A percentile compares a stretch with the other conserved stretches of the same genome.
These are phyloP conservation scores for Oxyria digyna DNA, from an alignment of 148 eudicot species.

Conservation along the genomic window DNA sequence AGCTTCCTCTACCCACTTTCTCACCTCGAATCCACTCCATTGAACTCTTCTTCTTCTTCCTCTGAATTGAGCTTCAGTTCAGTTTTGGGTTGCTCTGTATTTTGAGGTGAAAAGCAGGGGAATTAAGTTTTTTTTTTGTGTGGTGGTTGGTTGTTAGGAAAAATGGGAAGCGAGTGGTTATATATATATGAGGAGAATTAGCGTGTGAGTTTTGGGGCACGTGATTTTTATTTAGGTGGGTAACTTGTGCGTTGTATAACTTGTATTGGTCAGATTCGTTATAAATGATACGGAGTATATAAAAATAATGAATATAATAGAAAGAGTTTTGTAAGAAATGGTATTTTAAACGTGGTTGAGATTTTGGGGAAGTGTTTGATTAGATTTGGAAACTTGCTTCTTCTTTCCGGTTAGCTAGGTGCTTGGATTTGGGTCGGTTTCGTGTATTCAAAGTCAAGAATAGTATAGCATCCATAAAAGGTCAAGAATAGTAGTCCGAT, in stretches of 20 bases:
- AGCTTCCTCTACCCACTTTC: constrained; percentile 66
- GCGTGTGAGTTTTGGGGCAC: constrained; percentile 24
- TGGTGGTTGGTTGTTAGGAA: neutral
- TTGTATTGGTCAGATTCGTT: neutral
- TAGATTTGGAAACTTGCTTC: neutral
- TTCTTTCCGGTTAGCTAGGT: neutral
- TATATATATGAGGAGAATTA: neutral
- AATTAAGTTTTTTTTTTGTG: neutral
- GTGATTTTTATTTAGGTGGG: constrained; percentile 25
- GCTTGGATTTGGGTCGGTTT: neutral
- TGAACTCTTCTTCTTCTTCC: neutral
- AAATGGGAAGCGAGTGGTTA: neutral
- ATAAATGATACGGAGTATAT: too few relatives aligned
- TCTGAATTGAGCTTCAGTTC: neutral
- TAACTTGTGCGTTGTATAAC: neutral
- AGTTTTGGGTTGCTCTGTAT: neutral
- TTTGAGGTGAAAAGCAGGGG: neutral
- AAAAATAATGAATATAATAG: neutral
- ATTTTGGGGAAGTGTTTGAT: neutral
- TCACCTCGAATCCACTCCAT: constrained; percentile 89
- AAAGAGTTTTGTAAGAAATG: neutral
- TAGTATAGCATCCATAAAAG: neutral
- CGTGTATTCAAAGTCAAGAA: constrained; percentile 6
- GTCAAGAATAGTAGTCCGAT: neutral
- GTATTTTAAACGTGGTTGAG: constrained; percentile 5